These are phyloP conservation scores for Malassezia brasiliensis DNA, from an alignment of 1,284 basidiomycete species.

Conservation along the genomic window DNA sequence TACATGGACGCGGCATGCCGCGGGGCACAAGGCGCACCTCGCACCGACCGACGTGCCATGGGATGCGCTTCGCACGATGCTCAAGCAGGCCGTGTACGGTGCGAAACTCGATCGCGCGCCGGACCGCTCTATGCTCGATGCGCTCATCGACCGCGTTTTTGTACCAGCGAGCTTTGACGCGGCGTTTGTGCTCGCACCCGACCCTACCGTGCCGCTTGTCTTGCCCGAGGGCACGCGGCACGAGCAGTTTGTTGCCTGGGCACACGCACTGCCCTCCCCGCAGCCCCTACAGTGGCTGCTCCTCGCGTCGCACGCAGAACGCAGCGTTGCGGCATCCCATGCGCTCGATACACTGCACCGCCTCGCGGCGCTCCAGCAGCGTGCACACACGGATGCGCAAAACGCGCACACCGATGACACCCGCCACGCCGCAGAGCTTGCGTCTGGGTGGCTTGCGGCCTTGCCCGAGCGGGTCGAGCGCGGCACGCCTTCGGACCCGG, in stretches of 20 bases:
- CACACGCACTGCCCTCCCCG: constrained; percentile 38
- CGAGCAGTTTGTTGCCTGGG: constrained; percentile 41
- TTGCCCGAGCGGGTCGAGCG: neutral
- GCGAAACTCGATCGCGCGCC: constrained; percentile 42
- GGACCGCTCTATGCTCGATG: constrained; percentile 42
- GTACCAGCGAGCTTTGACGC: constrained; percentile 39
- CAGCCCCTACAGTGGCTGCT: constrained; percentile 46
- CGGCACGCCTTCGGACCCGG: constrained; percentile 14
- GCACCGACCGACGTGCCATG: constrained; percentile 42
- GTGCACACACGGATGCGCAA: no score
- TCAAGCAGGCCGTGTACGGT: constrained; percentile 44
- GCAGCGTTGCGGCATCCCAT: constrained; percentile 39
- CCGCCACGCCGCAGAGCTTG: neutral
- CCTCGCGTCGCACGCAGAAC: constrained; percentile 42
- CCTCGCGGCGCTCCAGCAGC: constrained; percentile 37
- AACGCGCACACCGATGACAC: no score
- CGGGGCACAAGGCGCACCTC: constrained; percentile 34
- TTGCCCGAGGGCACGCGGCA: constrained; percentile 44
- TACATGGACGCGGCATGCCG: constrained; percentile 33
- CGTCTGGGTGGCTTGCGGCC: neutral
- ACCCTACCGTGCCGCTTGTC: constrained; percentile 24
- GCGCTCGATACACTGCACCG: constrained; percentile 32
- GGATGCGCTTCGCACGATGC: constrained; percentile 39
- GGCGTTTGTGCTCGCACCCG: constrained; percentile 36
- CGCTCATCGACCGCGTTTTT: constrained; percentile 43